Percentiles rank a stretch among this genome's conserved stretches.
phyloP scores from a whole-genome alignment of 1,284 basidiomycete genomes.

The Moesziomyces antarcticus region DNA sequence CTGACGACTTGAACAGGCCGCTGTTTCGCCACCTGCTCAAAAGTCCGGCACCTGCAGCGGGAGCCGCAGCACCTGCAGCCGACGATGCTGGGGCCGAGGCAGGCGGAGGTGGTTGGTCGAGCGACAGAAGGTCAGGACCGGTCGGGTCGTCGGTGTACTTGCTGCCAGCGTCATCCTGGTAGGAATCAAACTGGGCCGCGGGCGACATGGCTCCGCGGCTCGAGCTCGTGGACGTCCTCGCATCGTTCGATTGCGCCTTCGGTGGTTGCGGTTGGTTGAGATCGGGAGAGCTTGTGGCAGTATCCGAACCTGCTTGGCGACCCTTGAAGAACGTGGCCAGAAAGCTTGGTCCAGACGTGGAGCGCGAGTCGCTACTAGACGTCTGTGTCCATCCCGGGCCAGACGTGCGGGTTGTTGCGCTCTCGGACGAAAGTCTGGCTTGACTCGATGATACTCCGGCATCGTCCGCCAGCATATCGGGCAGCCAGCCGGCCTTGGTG shows the following conservation, averaged over 20 bases:
- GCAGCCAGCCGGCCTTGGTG: conserved; percentile 34
- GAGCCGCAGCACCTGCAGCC: neutral
- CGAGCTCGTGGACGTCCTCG: conserved; percentile 12
- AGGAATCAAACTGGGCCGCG: conserved; percentile 18
- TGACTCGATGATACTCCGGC: conserved; percentile 4
- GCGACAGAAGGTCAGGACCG: conserved; percentile 39
- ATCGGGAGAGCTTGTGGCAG: neutral
- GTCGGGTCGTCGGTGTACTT: conserved; percentile 36
- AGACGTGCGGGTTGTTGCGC: conserved; percentile 5
- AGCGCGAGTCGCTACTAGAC: conserved; percentile 28
- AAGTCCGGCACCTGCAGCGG: conserved; percentile 21
- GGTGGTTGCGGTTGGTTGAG: neutral
- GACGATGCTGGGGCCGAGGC: neutral
- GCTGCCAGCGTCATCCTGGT: conserved; percentile 17
- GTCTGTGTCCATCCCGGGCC: conserved; percentile 47
- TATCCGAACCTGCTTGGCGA: conserved; percentile 23
- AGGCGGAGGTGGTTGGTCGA: conserved; percentile 19
- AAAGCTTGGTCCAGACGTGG: conserved; percentile 25
- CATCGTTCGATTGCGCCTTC: neutral
- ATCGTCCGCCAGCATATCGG: conserved; percentile 10
- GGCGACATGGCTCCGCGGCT: conserved; percentile 7
- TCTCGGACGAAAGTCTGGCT: neutral
- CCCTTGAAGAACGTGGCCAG: conserved; percentile 37
- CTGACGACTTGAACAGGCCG: conserved; percentile 26
- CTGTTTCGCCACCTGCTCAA: conserved; percentile 40